Evolutionary conservation across 257 asterid genomes (phyloP), one percentile per base, ranked within the genome.

Genomic region (Dorcoceras hygrometricum): DNA sequence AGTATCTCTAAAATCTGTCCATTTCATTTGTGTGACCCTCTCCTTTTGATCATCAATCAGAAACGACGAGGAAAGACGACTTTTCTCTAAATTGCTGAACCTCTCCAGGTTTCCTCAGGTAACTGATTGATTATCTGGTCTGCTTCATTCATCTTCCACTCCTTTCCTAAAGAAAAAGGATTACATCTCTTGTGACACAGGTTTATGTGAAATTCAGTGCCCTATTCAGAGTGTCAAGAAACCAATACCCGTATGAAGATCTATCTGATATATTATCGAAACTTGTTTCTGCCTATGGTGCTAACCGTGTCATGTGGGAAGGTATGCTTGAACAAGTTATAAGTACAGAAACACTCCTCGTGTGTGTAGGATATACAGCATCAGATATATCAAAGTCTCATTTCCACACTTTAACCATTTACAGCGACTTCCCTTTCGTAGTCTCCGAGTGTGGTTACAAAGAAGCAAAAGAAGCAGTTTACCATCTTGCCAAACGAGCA

Each of bases 281-380:
- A 67, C 25, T 86, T 23, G 86, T 88, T 70, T 78, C 90, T 57
- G 76, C 87, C 77, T 88, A 80, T 59, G 96, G 97, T 25, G 95
- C 93, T 63, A 79, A 81, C 73, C 87, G 86, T 31, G 64, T 88
- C 71, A 88, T 90, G 97, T 90, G 96, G 97, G 97, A 84, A 90
- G 95, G 97, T 87, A n/a, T 57, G 7, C 31, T 1, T 25, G 0
- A 57, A 22, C 10, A n/a, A 36, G n/a, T 24, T 11, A 22, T n/a
- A 14, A 10, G 0, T 34, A 5, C 14, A 28, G 23, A 58, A 24
- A 16, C 61, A 18, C 62, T 55, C 53, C 56, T 28, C 6, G n/a
- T 39, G n/a, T 39, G n/a, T 39, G 12, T 39, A 39, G 1, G 43
- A 12, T 39, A 34, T 34, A 34, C 8, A 1, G 46, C 46, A 34